Evolutionary conservation across 495 filamentous ascomycete species (phyloP).

Genomic region (Aspergillus haitiensis): DNA sequence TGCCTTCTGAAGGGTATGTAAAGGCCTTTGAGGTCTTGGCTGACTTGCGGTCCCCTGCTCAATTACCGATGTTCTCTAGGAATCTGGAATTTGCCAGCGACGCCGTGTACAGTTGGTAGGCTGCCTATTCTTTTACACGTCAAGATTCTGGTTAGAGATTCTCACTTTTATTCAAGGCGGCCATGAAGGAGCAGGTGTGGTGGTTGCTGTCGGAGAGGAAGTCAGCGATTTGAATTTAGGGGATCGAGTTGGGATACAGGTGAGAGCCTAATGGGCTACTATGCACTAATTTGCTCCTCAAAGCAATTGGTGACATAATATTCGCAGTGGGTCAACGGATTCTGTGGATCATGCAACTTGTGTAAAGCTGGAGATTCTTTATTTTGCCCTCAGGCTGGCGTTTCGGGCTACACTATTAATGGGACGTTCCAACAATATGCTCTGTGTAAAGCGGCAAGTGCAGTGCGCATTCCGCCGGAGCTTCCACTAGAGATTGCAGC

Average conservation of each 20-base stretch:
- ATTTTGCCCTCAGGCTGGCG: conserved; percentile 61
- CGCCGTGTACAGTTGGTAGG: background rate
- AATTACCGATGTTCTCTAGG: background rate
- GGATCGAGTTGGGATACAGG: conserved; percentile 19
- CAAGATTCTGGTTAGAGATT: background rate
- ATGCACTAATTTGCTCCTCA: background rate
- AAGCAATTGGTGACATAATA: background rate
- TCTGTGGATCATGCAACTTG: conserved; percentile 67
- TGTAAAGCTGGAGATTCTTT: conserved; percentile 65
- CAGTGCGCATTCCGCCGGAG: conserved; percentile 70
- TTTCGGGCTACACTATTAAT: conserved; percentile 62
- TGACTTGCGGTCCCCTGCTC: background rate
- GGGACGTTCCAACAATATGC: conserved; percentile 64
- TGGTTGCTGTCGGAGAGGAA: background rate
- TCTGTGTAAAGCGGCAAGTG: conserved; percentile 74
- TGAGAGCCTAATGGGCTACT: background rate
- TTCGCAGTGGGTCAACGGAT: conserved; percentile 70
- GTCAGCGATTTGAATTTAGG: conserved; percentile 5
- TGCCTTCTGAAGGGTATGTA: conserved; percentile 12
- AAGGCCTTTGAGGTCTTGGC: conserved; percentile 7
- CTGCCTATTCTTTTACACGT: background rate
- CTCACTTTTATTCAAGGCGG: conserved; percentile 5
- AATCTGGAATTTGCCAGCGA: background rate
- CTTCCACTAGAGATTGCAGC: conserved; percentile 68
- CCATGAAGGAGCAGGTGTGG: conserved; percentile 13